Base-by-base conservation (phyloP, 2,329 filamentous ascomycete genomes). In the Aspergillus neoniger region DNA sequence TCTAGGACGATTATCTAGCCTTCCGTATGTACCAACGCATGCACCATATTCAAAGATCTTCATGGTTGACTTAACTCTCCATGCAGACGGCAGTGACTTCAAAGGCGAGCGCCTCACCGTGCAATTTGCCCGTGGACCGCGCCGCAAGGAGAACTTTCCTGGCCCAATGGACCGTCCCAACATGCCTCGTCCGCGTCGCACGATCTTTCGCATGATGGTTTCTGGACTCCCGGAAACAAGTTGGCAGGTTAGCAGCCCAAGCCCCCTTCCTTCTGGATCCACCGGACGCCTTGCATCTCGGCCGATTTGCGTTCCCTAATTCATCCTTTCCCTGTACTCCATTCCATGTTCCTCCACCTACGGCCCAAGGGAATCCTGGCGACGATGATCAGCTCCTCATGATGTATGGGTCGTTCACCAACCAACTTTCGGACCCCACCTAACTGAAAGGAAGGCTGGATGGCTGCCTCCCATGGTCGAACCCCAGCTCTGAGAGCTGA, bases 181-280 rank as follows among this genome's bases (percentile, higher is more conserved):
- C 63, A 83, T 86, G 72, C 88, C 89, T 67, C 91, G 95, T 74
- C 95, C 95, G 67, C 90, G 95, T 75, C 92, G 95, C 78, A 99
- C 95, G 69, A 88, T 92, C 69, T 92, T 93, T 80, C 91, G 95
- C 78, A 98, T 99, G 95, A 90, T 94, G 80, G 96, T 99, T 75
- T 91, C 91, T 83, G 94, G 93, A 83, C 91, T 99, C 80, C 93
- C 94, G 77, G 94, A 98, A 85, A 99, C 95, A 85, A 97, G 93
- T 88, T 99, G 95, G 95, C 95, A 99, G 95, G 95, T 99, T 90
- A 95, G 95, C 91, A 75, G 68, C 66, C 71, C 71, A 74, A 66
- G 55, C 67, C 69, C 69, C 69, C 70, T 72, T 64, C 60, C 58
- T 60, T 65, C 61, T 67, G 72, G 70, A 73, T 66, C 52, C 58